Percentiles rank a stretch among this genome's conserved stretches.
Evolutionary conservation across 441 rosid species (phyloP).

Genomic region (Pelargonium myrrhifolium): DNA sequence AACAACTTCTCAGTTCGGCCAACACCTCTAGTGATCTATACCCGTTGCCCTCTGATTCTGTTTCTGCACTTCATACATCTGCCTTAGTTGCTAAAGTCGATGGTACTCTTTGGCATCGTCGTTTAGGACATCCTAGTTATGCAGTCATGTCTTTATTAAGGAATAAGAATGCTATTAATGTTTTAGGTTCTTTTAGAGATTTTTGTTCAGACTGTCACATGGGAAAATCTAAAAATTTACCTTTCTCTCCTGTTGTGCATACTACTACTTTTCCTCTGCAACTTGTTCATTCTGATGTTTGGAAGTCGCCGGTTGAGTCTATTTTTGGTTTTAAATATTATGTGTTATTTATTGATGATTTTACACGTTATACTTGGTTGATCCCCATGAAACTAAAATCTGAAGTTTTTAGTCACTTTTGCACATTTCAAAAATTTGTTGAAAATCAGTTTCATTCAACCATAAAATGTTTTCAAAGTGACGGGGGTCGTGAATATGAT

Average conservation of each 20-base stretch:
- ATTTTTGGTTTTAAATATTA: not conserved
- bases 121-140: not conserved
- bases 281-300: not conserved
- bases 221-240: not conserved
- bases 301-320: not conserved
- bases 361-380: not conserved
- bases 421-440: not conserved
- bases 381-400: not conserved
- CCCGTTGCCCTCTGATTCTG: not conserved
- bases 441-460: not conserved
- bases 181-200: too few species aligned
- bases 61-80: not conserved
- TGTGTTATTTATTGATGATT: constrained; percentile 3
- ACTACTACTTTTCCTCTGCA: not conserved
- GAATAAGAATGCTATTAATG: not conserved
- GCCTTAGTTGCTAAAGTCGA: not conserved
- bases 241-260: not conserved
- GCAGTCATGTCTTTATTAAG: not conserved
- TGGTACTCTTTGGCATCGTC: not conserved
- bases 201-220: not conserved
- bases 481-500: not conserved
- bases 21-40: not conserved
- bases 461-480: not conserved
- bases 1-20: not conserved
- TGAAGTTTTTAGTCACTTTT: not conserved